These are phyloP conservation scores for Cynara cardunculus DNA, from an alignment of 129 eudicot genomes.

Conservation along the genomic window DNA sequence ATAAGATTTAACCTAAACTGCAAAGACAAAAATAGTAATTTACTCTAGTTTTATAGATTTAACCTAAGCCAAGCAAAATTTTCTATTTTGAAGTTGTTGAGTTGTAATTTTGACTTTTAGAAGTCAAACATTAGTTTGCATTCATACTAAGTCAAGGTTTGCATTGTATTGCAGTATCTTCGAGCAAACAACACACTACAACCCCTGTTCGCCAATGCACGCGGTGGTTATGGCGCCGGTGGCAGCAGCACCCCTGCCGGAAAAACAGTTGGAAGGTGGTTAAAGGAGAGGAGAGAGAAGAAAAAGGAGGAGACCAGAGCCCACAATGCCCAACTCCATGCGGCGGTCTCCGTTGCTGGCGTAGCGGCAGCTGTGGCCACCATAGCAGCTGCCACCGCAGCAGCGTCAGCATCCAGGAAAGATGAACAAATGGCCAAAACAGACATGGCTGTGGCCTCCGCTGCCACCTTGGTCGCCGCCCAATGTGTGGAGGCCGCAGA, in stretches of 20 bases:
- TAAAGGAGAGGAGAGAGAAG: constrained; percentile 88
- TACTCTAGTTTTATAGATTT: too few species aligned
- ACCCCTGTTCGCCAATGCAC: constrained; percentile 66
- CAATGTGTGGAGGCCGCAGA: constrained; percentile 98
- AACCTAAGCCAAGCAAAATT: too few species aligned
- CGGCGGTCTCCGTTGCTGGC: constrained; percentile 87
- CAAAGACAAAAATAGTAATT: too few species aligned
- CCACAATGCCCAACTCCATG: constrained; percentile 94
- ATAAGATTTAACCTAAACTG: too few species aligned
- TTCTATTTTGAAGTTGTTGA: neutral
- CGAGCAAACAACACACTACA: constrained; percentile 84
- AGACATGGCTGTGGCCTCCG: constrained; percentile 95
- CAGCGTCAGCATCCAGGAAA: constrained; percentile 65
- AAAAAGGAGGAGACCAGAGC: constrained; percentile 89
- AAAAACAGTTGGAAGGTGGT: constrained; percentile 93
- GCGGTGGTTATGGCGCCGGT: constrained; percentile 49
- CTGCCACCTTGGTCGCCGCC: constrained; percentile 93
- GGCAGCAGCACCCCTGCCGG: constrained; percentile 73
- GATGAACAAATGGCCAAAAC: constrained; percentile 90
- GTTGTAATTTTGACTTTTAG: neutral
- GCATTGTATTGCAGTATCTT: constrained; percentile 54
- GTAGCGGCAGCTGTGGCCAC: constrained; percentile 97
- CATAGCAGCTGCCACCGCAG: constrained; percentile 90
- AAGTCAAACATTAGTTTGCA: neutral
- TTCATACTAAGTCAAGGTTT: neutral